These are phyloP conservation scores for Botrytis porri DNA, from an alignment of 2,329 filamentous ascomycete genomes.

Conservation along the genomic window DNA sequence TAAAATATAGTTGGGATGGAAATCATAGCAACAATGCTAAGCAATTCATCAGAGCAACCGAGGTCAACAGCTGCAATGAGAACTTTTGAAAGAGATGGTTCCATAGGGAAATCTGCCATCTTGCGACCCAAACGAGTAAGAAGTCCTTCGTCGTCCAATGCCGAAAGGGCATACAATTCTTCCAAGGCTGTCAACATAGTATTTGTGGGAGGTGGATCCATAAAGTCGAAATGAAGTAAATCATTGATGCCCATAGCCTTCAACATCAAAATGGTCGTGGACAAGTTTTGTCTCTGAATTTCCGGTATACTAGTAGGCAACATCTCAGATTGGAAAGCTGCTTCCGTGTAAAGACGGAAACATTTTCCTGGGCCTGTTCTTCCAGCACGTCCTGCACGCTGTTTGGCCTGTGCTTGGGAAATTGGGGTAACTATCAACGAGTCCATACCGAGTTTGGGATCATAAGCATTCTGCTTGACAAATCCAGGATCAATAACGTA, in stretches of 20 bases:
- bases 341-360: constrained; percentile 92
- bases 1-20: constrained; percentile 87
- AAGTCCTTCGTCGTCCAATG: constrained; percentile 91
- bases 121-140: constrained; percentile 88
- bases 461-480: constrained; percentile 96
- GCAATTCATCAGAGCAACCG: constrained; percentile 87
- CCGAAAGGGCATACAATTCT: constrained; percentile 87
- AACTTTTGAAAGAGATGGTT: constrained; percentile 85
- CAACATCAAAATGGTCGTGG: constrained; percentile 91
- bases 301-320: constrained; percentile 92
- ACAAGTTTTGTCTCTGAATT: constrained; percentile 91
- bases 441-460: constrained; percentile 97
- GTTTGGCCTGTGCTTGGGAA: constrained; percentile 93
- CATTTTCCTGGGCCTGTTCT: constrained; percentile 95
- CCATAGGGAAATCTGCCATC: constrained; percentile 99
- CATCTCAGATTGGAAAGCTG: constrained; percentile 96
- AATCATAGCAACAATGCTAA: constrained; percentile 93
- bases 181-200: constrained; percentile 96
- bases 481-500: constrained; percentile 97
- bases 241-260: constrained; percentile 99
- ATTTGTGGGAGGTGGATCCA: constrained; percentile 96
- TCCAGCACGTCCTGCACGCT: constrained; percentile 87
- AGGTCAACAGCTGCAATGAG: constrained; percentile 85
- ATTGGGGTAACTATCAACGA: constrained; percentile 93
- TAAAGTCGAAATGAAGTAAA: constrained; percentile 94